Percentiles rank a stretch among this genome's conserved stretches.
Evolutionary conservation across 352 stramenopile genomes (phyloP).

Genomic region (Phytophthora citrophthora): DNA sequence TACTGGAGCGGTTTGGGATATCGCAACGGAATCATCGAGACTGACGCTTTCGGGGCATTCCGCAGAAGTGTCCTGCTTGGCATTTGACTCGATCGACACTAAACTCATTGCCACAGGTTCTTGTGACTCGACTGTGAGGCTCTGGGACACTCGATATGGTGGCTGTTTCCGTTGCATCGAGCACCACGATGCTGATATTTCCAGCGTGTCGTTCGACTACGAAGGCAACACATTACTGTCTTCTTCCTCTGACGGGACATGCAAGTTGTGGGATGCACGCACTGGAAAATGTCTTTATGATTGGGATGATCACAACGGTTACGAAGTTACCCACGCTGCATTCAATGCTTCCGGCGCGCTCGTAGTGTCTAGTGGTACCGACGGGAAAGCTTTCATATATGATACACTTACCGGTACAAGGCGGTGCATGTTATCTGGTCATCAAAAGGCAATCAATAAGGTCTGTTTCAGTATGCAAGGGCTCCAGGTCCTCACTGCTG

Average conservation of each 20-base stretch:
- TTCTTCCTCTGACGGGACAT: slow-evolving; percentile 59
- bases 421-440: slow-evolving; percentile 50
- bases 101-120: slow-evolving; percentile 65
- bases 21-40: slow-evolving; percentile 50
- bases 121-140: slow-evolving; percentile 69
- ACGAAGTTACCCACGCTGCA: slow-evolving; percentile 57
- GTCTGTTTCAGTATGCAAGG: slow-evolving; percentile 76
- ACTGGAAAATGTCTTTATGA: slow-evolving; percentile 71
- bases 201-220: slow-evolving; percentile 70
- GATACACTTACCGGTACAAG: slow-evolving; percentile 71
- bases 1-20: slow-evolving; percentile 71
- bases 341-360: slow-evolving; percentile 79
- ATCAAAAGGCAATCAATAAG: slow-evolving; percentile 54
- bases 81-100: slow-evolving; percentile 51
- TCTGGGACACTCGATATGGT: slow-evolving; percentile 78
- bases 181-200: slow-evolving; percentile 60
- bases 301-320: slow-evolving; percentile 48
- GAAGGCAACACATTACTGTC: slow-evolving; percentile 58
- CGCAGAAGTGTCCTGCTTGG: slow-evolving; percentile 71
- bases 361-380: slow-evolving; percentile 53
- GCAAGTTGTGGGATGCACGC: slow-evolving; percentile 78
- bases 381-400: slow-evolving; percentile 72
- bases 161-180: slow-evolving; percentile 77
- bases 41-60: slow-evolving; percentile 61
- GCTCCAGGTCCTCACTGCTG: slow-evolving; percentile 62